Evolutionary conservation across 805 yeast genomes (phyloP).

Genomic region (Saccharomycopsis fodiens): DNA sequence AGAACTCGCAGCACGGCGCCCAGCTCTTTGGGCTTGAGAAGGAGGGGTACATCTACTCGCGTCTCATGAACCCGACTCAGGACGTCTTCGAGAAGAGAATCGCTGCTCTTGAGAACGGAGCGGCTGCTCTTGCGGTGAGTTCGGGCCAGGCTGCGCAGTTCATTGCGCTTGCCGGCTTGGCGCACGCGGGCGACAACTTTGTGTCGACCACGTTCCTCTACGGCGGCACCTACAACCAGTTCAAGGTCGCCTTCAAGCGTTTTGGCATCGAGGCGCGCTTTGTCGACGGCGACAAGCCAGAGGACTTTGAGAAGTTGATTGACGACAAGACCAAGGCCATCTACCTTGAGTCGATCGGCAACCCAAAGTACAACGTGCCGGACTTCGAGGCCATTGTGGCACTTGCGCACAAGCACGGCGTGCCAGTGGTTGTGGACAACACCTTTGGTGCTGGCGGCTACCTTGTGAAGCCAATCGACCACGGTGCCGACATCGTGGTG

Average conservation of each 20-base stretch:
- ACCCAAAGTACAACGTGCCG: constrained; percentile 88
- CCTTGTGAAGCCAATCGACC: constrained; percentile 74
- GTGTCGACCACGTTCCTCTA: constrained; percentile 80
- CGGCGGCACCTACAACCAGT: constrained; percentile 96
- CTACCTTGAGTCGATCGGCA: constrained; percentile 85
- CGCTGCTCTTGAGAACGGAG: constrained; percentile 90
- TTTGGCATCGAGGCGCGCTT: constrained; percentile 82
- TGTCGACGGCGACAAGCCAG: constrained; percentile 72
- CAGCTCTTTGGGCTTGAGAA: constrained; percentile 78
- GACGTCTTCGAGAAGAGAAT: constrained; percentile 88
- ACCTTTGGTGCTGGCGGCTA: constrained; percentile 97
- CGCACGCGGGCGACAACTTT: constrained; percentile 84
- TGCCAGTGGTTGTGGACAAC: constrained; percentile 90
- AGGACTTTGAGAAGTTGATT: constrained; percentile 61
- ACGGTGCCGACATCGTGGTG: constrained; percentile 86
- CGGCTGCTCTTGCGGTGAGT: constrained; percentile 79
- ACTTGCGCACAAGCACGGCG: constrained; percentile 78
- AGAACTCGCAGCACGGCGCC: constrained; percentile 88
- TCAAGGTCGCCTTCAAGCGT: constrained; percentile 85
- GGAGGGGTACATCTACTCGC: constrained; percentile 81
- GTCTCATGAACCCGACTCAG: constrained; percentile 88
- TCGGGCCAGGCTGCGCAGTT: constrained; percentile 98
- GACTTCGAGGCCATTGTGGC: constrained; percentile 73
- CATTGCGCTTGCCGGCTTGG: constrained; percentile 72
- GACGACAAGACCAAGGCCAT: constrained; percentile 87